A percentile compares a stretch with the other conserved stretches of the same genome.
These are phyloP conservation scores for Scorias spongiosa DNA, from an alignment of 2,329 filamentous ascomycete genomes.

Conservation along the genomic window DNA sequence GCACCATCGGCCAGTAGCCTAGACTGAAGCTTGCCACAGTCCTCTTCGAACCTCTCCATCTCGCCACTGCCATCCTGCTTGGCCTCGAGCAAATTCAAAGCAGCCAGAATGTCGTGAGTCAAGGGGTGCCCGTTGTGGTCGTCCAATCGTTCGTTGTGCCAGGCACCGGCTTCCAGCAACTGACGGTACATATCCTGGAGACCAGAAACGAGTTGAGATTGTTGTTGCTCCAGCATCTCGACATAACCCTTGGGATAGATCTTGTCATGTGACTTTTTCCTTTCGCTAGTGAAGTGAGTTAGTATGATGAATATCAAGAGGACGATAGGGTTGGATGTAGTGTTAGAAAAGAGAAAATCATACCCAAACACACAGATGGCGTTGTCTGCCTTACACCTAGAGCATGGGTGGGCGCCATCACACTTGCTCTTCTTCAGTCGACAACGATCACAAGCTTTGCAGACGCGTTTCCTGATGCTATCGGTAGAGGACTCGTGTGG, in stretches of 20 bases:
- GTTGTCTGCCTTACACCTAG: conserved; percentile 47
- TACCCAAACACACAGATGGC: conserved; percentile 48
- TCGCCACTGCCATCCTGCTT: conserved; percentile 29
- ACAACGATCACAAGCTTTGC: conserved; percentile 52
- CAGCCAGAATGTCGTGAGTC: conserved; percentile 48
- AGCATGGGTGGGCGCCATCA: conserved; percentile 46
- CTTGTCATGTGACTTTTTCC: conserved; percentile 52
- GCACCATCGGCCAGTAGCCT: conserved; percentile 38
- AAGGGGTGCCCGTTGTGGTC: conserved; percentile 42
- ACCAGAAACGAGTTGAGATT: conserved; percentile 44
- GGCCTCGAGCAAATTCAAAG: conserved; percentile 41
- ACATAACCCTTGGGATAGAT: conserved; percentile 54
- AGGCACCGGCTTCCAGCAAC: conserved; percentile 35
- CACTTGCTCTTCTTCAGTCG: conserved; percentile 55
- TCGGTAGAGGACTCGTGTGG: neutral
- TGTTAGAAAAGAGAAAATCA: neutral
- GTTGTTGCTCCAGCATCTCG: conserved; percentile 53
- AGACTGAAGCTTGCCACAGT: conserved; percentile 39
- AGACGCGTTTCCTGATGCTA: conserved; percentile 40
- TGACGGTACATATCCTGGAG: conserved; percentile 46
- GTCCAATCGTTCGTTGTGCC: conserved; percentile 39
- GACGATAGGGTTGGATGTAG: too few relatives aligned
- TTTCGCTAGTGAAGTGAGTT: conserved; percentile 24
- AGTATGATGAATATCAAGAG: neutral
- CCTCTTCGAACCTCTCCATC: conserved; percentile 43